Conservation (phyloP, 768 basidiomycete species). For the Mycena vulgaris region DNA sequence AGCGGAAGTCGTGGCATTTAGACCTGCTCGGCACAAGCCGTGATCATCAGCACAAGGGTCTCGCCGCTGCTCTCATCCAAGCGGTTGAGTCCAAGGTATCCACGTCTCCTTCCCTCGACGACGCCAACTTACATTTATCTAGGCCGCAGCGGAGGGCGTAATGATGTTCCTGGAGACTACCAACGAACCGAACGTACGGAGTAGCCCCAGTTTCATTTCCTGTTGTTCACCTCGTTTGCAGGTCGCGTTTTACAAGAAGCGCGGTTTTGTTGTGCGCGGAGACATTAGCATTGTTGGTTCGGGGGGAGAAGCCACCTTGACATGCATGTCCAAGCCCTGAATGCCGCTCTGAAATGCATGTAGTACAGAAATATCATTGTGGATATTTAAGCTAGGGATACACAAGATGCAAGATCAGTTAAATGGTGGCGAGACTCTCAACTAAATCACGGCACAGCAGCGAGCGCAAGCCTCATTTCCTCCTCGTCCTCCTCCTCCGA, state of each 20-base stretch:
- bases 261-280: constrained; percentile 33
- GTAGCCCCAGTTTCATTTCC: not conserved
- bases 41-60: constrained; percentile 31
- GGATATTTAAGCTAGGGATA: constrained; percentile 17
- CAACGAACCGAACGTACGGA: constrained; percentile 28
- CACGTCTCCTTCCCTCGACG: not conserved
- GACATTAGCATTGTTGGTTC: constrained; percentile 24
- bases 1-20: constrained; percentile 30
- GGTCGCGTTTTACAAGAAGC: constrained; percentile 32
- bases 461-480: constrained; percentile 37
- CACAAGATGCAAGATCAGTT: constrained; percentile 23
- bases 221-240: not conserved
- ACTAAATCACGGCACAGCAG: constrained; percentile 17
- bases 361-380: not conserved
- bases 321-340: constrained; percentile 18
- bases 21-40: constrained; percentile 33
- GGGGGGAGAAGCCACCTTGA: constrained; percentile 25
- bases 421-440: too few relatives aligned
- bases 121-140: not conserved
- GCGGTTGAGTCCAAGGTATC: constrained; percentile 29
- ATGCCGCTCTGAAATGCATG: too few relatives aligned
- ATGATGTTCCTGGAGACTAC: constrained; percentile 35
- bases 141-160: constrained; percentile 18
- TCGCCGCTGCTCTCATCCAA: constrained; percentile 32
- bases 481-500: constrained; percentile 63